Evolutionary conservation across 257 asterid genomes (phyloP), one percentile per base, ranked within the genome.

Genomic region (Verbascum thapsus): DNA sequence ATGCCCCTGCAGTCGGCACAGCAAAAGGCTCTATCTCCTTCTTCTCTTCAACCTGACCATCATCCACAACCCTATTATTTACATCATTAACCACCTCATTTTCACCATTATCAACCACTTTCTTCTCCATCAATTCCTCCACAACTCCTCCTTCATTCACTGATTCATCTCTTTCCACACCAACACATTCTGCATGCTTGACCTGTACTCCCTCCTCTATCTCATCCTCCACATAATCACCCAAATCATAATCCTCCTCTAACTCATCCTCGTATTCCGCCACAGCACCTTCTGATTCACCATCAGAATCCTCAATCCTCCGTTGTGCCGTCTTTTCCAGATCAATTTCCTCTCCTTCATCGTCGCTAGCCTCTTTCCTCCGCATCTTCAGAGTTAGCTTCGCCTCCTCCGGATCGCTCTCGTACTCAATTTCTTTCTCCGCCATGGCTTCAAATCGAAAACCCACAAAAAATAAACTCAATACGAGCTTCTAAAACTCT

Each of bases 1-100:
- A 94, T 5, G 99, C 95, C 64, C 99, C 99, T 0, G 96, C 99
- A 6, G 96, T 94, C 1, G 99, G 99, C 77, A 94, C 99, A 35
- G 99, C 82, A 77, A 64, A 94, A 3, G 98, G 98, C 75, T 90
- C 95, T 34, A 76, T 63, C 73, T 75, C 90, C 77, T 90, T 90
- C 74, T 77, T 90, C 76, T 81, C 96, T 65, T 57, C 88, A 61
- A 53, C 87, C 38, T 47, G 75, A 56, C 68, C 63, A 61, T 73
- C 78, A 66, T 74, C 88, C 41, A 49, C 77, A 22, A 32, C 66
- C 61, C 55, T 53, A 50, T n/a, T 17, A 35, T 39, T 58, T 16
- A 72, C 91, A 12, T 38, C 82, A 64, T 64, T 67, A 35, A 44
- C 59, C n/a, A n/a, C n/a, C 42, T 63, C 78, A 65, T 41, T 56